Evolutionary conservation across 345 rosid species (phyloP).

Genomic region (Gossypium arboreum): DNA sequence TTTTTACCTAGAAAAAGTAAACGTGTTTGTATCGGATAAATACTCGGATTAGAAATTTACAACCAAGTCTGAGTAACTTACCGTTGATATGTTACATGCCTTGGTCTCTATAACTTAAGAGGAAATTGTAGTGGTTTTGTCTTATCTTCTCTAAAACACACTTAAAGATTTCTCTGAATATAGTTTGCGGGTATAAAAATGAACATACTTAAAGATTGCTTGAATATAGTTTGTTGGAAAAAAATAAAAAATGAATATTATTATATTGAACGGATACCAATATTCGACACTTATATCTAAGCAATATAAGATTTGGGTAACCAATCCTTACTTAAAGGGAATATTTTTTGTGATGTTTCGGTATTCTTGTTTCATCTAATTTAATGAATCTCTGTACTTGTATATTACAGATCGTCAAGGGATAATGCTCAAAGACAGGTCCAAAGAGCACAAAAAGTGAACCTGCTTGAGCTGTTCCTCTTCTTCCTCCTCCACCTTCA

Average conservation of each 20-base stretch:
- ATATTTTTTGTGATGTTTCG: background rate
- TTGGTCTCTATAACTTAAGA: background rate
- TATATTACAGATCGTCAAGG: slow-evolving; percentile 54
- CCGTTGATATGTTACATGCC: background rate
- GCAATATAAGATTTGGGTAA: background rate
- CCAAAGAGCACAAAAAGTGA: slow-evolving; percentile 39
- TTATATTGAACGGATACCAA: background rate
- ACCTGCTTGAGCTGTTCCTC: slow-evolving; percentile 37
- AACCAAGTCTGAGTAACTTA: background rate
- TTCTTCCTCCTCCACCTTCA: slow-evolving; percentile 88
- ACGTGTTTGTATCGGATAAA: background rate
- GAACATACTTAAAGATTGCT: too few species aligned
- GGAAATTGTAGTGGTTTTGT: background rate
- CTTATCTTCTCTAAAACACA: background rate
- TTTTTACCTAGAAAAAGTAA: background rate
- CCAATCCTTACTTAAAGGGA: background rate
- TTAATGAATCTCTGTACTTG: background rate
- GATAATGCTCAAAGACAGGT: slow-evolving; percentile 42
- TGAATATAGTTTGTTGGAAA: background rate
- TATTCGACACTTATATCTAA: too few species aligned
- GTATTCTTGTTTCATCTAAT: background rate
- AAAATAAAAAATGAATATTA: background rate
- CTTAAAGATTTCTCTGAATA: background rate
- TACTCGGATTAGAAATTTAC: background rate
- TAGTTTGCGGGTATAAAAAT: background rate